phyloP scores from a whole-genome alignment of 1,139 yeast genomes.

The Blastobotrys arbuscula region DNA sequence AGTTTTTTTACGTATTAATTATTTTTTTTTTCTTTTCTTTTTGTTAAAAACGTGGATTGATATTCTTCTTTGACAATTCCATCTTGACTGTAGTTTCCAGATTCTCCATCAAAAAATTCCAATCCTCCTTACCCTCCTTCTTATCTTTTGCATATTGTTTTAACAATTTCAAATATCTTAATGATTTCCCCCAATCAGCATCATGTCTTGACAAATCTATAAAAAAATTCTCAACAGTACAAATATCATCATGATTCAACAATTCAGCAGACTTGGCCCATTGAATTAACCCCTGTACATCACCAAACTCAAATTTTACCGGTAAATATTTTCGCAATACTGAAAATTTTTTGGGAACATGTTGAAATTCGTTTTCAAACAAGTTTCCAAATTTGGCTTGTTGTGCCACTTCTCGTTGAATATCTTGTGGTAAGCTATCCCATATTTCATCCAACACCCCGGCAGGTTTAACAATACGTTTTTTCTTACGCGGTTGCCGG shows the following conservation, averaged over 20 bases:
- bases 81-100: background rate
- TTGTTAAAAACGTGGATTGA: too few species aligned
- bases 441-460: conserved; percentile 15
- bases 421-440: conserved; percentile 31
- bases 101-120: background rate
- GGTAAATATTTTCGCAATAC: conserved; percentile 28
- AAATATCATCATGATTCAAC: conserved; percentile 55
- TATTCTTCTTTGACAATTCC: background rate
- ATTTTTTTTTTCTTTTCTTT: too few species aligned
- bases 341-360: background rate
- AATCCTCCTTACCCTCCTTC: background rate
- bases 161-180: conserved; percentile 22
- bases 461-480: background rate
- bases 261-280: conserved; percentile 49
- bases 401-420: conserved; percentile 21
- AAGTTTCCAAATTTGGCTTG: background rate
- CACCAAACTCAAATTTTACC: conserved; percentile 35
- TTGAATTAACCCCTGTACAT: conserved; percentile 38
- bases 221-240: conserved; percentile 23
- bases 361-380: background rate
- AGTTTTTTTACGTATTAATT: too few species aligned
- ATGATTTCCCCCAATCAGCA: conserved; percentile 25
- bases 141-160: background rate
- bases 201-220: conserved; percentile 16
- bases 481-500: background rate